These are phyloP conservation scores for Solanum raphanifolium DNA, from an alignment of 257 asterid genomes.

Conservation along the genomic window DNA sequence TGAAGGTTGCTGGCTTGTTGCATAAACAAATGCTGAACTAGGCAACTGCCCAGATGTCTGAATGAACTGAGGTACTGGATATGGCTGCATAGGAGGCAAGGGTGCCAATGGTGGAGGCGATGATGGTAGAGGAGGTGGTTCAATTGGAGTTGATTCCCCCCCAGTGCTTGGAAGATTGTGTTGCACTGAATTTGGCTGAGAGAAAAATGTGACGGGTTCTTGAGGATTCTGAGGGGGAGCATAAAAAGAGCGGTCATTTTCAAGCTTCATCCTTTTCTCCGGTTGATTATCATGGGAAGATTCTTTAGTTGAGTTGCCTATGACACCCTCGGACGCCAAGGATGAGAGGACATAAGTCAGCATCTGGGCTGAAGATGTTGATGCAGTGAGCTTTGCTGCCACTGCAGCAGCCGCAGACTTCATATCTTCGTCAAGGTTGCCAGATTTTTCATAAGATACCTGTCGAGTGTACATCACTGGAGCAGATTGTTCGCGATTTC, in stretches of 20 bases:
- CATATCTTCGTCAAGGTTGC: conserved; percentile 35
- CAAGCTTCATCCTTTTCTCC: conserved; percentile 62
- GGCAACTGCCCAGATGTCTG: conserved; percentile 38
- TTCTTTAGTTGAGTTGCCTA: conserved; percentile 31
- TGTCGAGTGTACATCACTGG: conserved; percentile 54
- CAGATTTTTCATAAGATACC: conserved; percentile 37
- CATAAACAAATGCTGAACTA: conserved; percentile 35
- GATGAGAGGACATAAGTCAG: conserved; percentile 69
- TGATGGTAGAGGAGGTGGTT: conserved; percentile 63
- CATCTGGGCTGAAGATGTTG: conserved; percentile 87
- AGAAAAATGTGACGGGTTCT: conserved; percentile 9
- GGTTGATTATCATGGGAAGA: conserved; percentile 34
- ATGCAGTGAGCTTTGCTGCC: conserved; percentile 78
- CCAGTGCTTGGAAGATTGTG: conserved; percentile 22
- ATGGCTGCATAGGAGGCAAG: conserved; percentile 65
- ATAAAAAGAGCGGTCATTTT: conserved; percentile 35
- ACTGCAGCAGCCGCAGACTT: conserved; percentile 82
- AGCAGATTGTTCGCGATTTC: conserved; percentile 35
- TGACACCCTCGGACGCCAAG: conserved; percentile 79
- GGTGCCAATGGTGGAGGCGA: conserved; percentile 68
- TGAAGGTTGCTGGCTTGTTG: conserved; percentile 32
- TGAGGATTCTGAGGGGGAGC: conserved; percentile 34
- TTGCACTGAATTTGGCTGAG: conserved; percentile 17
- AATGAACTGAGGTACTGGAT: conserved; percentile 46
- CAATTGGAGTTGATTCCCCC: conserved; percentile 18